Evolutionary conservation across 176 grass and related monocot genomes (phyloP).

Genomic region (maize (Zea mays)): DNA sequence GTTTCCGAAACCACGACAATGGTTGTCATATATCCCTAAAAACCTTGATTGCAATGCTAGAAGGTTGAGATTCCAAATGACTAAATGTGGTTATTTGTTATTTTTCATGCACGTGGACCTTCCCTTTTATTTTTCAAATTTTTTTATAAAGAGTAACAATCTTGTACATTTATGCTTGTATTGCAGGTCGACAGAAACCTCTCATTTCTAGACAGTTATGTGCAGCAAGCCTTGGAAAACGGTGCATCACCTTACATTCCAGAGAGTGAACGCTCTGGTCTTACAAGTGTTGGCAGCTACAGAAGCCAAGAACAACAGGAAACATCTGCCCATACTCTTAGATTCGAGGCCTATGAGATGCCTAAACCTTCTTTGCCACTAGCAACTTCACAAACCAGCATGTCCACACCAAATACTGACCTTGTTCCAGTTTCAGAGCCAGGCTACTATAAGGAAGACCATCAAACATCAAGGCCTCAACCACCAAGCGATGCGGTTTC

Average conservation of each 20-base stretch:
- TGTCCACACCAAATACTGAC: conserved; percentile 51
- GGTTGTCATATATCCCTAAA: no score
- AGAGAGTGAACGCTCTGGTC: conserved; percentile 71
- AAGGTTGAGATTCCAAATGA: no score
- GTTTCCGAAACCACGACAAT: no score
- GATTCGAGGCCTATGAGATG: conserved; percentile 96
- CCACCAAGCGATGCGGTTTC: conserved; percentile 51
- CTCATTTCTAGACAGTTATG: conserved; percentile 72
- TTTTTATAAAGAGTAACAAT: neutral
- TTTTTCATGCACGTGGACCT: conserved; percentile 26
- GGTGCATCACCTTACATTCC: conserved; percentile 83
- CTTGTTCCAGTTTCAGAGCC: conserved; percentile 73
- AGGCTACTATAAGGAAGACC: conserved; percentile 66
- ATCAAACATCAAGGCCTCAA: conserved; percentile 55
- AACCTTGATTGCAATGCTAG: no score
- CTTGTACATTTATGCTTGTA: conserved; percentile 29
- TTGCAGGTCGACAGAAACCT: conserved; percentile 77
- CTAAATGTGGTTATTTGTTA: neutral
- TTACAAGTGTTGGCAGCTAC: conserved; percentile 51
- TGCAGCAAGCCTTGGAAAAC: conserved; percentile 89
- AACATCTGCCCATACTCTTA: conserved; percentile 72
- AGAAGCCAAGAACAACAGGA: conserved; percentile 80
- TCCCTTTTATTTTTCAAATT: neutral
- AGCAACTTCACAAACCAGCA: conserved; percentile 43
- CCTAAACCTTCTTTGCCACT: conserved; percentile 62